A percentile compares a stretch with the other conserved stretches of the same genome.
phyloP scores from a whole-genome alignment of 2,329 filamentous ascomycete species.

The Arthrinium puccinioides region DNA sequence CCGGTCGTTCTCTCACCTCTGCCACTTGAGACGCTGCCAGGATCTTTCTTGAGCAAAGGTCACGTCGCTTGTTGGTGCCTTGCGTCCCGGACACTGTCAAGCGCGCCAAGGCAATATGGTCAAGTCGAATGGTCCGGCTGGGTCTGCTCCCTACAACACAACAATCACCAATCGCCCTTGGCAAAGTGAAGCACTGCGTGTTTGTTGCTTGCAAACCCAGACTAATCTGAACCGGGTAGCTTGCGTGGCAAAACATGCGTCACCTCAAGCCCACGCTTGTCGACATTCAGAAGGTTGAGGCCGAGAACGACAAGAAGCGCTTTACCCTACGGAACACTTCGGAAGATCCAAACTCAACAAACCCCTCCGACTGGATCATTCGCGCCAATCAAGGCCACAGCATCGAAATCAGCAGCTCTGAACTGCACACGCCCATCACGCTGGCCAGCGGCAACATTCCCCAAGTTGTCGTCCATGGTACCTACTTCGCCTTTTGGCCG shows the following conservation, averaged over 20 bases:
- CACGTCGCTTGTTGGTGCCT: too few relatives aligned
- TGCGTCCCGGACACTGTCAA: too few relatives aligned
- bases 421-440: conserved; percentile 63
- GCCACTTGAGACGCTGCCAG: too few relatives aligned
- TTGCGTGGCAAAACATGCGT: conserved; percentile 52
- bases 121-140: too few relatives aligned
- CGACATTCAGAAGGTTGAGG: conserved; percentile 65
- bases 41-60: too few relatives aligned
- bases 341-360: conserved; percentile 17
- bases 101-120: too few relatives aligned
- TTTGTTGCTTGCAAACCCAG: too few relatives aligned
- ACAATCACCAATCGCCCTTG: too few relatives aligned
- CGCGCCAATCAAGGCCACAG: conserved; percentile 94
- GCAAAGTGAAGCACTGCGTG: too few relatives aligned
- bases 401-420: conserved; percentile 66
- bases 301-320: conserved; percentile 80
- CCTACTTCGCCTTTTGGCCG: conserved; percentile 74
- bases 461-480: conserved; percentile 72
- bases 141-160: too few relatives aligned
- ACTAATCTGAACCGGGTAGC: too few relatives aligned
- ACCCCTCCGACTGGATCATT: conserved; percentile 70
- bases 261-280: conserved; percentile 65
- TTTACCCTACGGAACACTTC: conserved; percentile 65
- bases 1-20: too few relatives aligned
- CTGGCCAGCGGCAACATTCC: conserved; percentile 53